Evolutionary conservation across 2,329 filamentous ascomycete species (phyloP), one percentile per base, ranked within the genome.

Genomic region (Venturia effusa): DNA sequence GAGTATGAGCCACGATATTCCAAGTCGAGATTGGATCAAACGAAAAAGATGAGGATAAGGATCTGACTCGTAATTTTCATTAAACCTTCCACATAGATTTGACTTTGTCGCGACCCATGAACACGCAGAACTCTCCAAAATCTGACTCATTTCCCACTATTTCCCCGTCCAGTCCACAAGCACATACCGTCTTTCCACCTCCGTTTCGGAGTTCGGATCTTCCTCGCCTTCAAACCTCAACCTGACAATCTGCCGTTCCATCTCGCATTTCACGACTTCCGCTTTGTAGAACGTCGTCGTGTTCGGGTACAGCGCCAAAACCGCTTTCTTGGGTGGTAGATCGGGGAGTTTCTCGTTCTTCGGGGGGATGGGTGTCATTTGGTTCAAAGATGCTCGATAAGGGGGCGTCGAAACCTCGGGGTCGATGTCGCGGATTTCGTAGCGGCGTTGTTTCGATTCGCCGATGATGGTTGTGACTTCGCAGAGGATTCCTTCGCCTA

Each of bases 251-350:
- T 8, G 66, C 24, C 22, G 61, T 61, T 27, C 65, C 61, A 65
- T 45, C 7, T 62, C 69, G 66, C 65, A 68, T 67, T 64, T 72
- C 11, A 75, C 77, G 4, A 81, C 79, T 67, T 81, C 79, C 1
- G 79, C 79, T 67, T 79, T 79, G 68, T 81, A 81, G 67, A 81
- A 81, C 1, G 79, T 81, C n/a, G 79, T 81, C 8, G 79, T 81
- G 24, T 77, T 76, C 1, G 79, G 79, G 66, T 81, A 81, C 63
- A 81, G 73, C 37, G 79, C 79, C 6, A 81, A 70, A 1, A 81
- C 79, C n/a, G 76, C 71, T 65, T 72, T 75, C 7, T 75, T 73
- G 55, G 76, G 74, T 17, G 70, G 67, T 24, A 81, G 68, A 64
- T 79, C 76, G 0, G 73, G 72, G 27, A 81, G 68, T 5, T 72